These are phyloP conservation scores for Trifolium pratense DNA, from an alignment of 306 rosid species.

Conservation along the genomic window DNA sequence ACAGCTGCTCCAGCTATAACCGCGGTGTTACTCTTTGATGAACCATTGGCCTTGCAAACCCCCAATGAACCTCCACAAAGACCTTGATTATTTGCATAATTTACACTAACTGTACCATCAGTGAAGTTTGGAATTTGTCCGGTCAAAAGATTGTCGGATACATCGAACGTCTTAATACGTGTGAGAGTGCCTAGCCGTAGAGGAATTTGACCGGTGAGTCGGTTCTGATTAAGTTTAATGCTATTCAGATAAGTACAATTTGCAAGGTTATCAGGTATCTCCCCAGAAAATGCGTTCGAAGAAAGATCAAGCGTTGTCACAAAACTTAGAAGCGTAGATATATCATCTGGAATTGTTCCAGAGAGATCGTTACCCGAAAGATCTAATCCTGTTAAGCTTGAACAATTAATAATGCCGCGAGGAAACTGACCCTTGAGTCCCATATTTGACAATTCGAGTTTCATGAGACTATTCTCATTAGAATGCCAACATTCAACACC, in stretches of 20 bases:
- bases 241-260: conserved; percentile 62
- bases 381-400: conserved; percentile 80
- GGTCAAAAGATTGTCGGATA: conserved; percentile 60
- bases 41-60: conserved; percentile 16
- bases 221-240: conserved; percentile 67
- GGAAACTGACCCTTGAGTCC: conserved; percentile 87
- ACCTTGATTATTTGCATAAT: conserved; percentile 65
- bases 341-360: conserved; percentile 61
- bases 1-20: too few species aligned
- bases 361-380: conserved; percentile 65
- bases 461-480: conserved; percentile 70
- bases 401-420: conserved; percentile 51
- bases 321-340: background rate
- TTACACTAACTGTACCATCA: rapidly evolving
- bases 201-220: conserved; percentile 70
- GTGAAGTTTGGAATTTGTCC: conserved; percentile 61
- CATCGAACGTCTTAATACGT: conserved; percentile 58
- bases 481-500: conserved; percentile 95
- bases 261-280: conserved; percentile 49
- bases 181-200: conserved; percentile 33
- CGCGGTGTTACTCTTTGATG: conserved; percentile 56
- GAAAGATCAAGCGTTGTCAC: conserved; percentile 69
- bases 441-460: conserved; percentile 62
- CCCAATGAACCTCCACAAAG: conserved; percentile 59
- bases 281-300: conserved; percentile 62